Evolutionary conservation across 2,329 filamentous ascomycete species (phyloP).

Genomic region (Aspergillus novoparasiticus): DNA sequence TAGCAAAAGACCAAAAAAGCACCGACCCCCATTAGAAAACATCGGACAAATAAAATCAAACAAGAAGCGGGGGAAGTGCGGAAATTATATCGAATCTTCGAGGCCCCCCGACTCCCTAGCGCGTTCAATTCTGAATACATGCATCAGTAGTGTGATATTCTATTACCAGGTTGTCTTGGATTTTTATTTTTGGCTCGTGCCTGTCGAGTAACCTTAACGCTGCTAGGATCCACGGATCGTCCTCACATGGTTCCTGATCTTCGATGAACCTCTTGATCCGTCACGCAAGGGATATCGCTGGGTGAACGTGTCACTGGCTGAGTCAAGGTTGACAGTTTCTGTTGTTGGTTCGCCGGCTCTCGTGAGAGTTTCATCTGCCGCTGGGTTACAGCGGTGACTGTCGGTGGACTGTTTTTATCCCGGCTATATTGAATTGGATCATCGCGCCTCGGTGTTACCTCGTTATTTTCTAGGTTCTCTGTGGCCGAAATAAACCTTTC

Average conservation of each 20-base stretch:
- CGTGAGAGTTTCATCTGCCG: neutral
- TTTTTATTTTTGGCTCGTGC: slow-evolving; percentile 11
- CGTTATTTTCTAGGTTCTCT: neutral
- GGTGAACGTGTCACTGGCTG: neutral
- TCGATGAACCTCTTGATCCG: slow-evolving; percentile 5
- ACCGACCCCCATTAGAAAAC: neutral
- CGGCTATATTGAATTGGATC: neutral
- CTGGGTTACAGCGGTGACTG: neutral
- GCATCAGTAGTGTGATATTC: neutral
- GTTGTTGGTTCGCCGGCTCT: neutral
- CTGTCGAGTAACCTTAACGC: slow-evolving; percentile 9
- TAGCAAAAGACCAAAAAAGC: neutral
- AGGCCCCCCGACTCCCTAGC: neutral
- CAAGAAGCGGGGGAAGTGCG: neutral
- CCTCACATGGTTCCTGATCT: slow-evolving; percentile 10
- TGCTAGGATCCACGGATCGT: slow-evolving; percentile 20
- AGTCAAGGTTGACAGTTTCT: too few species aligned
- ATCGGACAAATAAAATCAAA: neutral
- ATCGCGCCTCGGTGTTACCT: neutral
- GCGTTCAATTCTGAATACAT: neutral
- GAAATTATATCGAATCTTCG: neutral
- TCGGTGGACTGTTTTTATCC: neutral
- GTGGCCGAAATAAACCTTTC: neutral
- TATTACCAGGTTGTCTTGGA: neutral
- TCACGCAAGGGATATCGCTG: slow-evolving; percentile 5